Conservation (phyloP, 441 rosid genomes). For the Erodium texanum region DNA sequence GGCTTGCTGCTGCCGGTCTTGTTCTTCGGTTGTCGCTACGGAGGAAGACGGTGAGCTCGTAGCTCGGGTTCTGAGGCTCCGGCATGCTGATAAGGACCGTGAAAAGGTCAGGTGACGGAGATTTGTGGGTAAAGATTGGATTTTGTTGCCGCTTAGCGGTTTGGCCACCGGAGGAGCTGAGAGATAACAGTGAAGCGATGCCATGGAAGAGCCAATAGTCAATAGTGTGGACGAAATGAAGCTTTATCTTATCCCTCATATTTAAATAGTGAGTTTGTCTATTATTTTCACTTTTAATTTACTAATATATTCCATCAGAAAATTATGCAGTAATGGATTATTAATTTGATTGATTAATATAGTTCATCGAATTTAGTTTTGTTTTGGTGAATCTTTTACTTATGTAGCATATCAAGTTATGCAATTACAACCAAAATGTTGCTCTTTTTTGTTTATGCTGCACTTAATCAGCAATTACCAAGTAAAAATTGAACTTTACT, state of each 20-base stretch:
- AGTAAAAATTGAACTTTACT: too few relatives aligned
- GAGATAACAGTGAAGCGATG: constrained; percentile 20
- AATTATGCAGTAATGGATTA: too few relatives aligned
- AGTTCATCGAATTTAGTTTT: too few relatives aligned
- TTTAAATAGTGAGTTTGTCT: too few relatives aligned
- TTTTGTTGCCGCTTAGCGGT: not conserved
- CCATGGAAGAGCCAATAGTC: constrained; percentile 15
- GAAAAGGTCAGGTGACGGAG: constrained; percentile 9
- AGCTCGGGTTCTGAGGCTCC: constrained; percentile 23
- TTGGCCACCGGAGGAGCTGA: constrained; percentile 15
- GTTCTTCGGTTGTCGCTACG: constrained; percentile 24
- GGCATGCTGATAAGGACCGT: constrained; percentile 16
- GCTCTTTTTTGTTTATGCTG: too few relatives aligned
- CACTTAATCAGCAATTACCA: too few relatives aligned
- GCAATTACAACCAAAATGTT: too few relatives aligned
- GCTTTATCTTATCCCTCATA: not conserved
- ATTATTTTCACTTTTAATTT: too few relatives aligned
- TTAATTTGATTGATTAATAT: too few relatives aligned
- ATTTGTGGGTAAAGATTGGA: constrained; percentile 15
- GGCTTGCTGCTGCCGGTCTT: not conserved
- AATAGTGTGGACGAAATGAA: not conserved
- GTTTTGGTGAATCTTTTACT: too few relatives aligned
- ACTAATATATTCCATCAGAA: too few relatives aligned
- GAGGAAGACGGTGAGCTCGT: not conserved
- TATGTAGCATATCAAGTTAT: too few relatives aligned